These are phyloP conservation scores for Aspergillus heteromorphus DNA, from an alignment of 495 filamentous ascomycete genomes.

Conservation along the genomic window DNA sequence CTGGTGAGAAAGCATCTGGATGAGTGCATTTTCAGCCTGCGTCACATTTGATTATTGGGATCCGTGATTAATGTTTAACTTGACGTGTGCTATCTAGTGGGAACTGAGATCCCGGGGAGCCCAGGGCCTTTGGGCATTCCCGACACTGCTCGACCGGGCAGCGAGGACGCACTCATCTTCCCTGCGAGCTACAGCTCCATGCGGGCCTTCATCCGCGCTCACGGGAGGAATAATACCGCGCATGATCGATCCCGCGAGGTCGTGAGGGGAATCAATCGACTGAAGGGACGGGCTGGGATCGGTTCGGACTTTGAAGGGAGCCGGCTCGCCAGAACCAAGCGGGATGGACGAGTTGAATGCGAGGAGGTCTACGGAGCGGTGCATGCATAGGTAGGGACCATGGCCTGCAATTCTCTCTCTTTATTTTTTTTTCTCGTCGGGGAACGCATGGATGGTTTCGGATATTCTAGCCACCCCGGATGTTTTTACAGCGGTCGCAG, in stretches of 20 bases:
- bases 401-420: neutral
- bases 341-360: slow-evolving; percentile 37
- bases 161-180: slow-evolving; percentile 29
- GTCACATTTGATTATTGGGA: slow-evolving; percentile 4
- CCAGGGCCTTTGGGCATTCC: slow-evolving; percentile 19
- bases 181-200: slow-evolving; percentile 29
- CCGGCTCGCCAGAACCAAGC: slow-evolving; percentile 21
- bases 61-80: slow-evolving; percentile 15
- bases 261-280: slow-evolving; percentile 32
- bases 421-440: neutral
- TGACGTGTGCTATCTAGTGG: slow-evolving; percentile 11
- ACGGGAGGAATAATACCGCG: slow-evolving; percentile 34
- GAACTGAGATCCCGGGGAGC: slow-evolving; percentile 2
- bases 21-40: slow-evolving; percentile 14
- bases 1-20: slow-evolving; percentile 39
- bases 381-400: neutral
- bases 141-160: slow-evolving; percentile 14
- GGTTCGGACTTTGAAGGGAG: slow-evolving; percentile 43
- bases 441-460: no score
- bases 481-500: no score
- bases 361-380: slow-evolving; percentile 36
- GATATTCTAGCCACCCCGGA: no score
- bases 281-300: slow-evolving; percentile 44
- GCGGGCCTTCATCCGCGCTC: slow-evolving; percentile 33
- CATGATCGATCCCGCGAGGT: slow-evolving; percentile 35